Evolutionary conservation across 1,284 basidiomycete genomes (phyloP), one percentile per base, ranked within the genome.

Genomic region (Ustilago esculenta): DNA sequence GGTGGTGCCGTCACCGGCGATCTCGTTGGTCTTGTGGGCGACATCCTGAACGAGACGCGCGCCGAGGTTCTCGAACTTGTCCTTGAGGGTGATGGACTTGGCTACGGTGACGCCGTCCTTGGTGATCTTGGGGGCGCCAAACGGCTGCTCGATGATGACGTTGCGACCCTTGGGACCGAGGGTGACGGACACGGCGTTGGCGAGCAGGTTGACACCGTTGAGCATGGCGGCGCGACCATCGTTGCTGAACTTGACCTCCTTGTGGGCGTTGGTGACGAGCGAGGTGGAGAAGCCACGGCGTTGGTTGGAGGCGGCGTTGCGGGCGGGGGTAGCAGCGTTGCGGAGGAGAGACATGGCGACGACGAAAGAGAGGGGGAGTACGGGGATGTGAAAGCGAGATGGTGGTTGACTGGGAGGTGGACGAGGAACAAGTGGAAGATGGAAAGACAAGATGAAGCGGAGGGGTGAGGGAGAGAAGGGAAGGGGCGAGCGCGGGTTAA

Each of bases 21-120:
- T 87, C 85, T 98, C 95, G 86, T 97, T 98, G 35, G 94, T 96
- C 86, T 96, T 96, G 83, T 89, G 89, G 12, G 94, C 94, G 60
- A 97, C 94, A 76, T 97, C 94, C 83, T 96, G 94, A 57, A 97
- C 88, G 61, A 97, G 90, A 90, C 93, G 90, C 81, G 95, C 94
- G 83, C 95, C 94, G 59, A 98, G 90, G 87, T 98, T 98, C 87
- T 98, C 93, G 79, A 98, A 97, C 85, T 94, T 96, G 89, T 98
- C 94, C 85, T 98, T 90, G 81, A 98, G 88, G 11, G 89, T 86
- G 81, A 98, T 94, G 21, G 93, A 86, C 86, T 96, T 97, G 65
- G 95, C 95, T 37, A 98, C 95, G 35, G 94, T 96, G 24, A 98
- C 95, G 89, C 95, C 95, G 83, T 98, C 94, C 85, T 97, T 97